These are phyloP conservation scores for Nannochloropsis granulata DNA, from an alignment of 108 stramenopile genomes.

Conservation along the genomic window DNA sequence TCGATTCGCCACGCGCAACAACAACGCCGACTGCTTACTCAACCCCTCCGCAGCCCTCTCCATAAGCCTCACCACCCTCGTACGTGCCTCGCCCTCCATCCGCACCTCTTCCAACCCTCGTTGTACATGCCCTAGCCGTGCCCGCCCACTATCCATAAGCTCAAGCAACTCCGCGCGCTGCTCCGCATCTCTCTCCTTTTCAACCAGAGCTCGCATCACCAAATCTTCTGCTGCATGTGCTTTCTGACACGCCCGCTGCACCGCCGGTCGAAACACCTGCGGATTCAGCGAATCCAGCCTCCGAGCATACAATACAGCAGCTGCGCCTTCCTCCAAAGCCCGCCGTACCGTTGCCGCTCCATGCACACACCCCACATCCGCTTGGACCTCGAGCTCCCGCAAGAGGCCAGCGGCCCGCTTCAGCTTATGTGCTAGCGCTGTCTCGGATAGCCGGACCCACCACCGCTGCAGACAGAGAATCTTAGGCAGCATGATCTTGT, in stretches of 20 bases:
- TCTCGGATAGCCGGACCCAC: slow-evolving; percentile 4
- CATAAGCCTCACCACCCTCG: neutral
- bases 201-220: neutral
- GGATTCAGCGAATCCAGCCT: neutral
- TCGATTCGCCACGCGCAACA: neutral
- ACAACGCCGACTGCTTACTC: neutral
- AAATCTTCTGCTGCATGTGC: neutral
- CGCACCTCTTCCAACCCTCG: neutral
- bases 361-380: neutral
- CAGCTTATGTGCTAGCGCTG: neutral
- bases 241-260: neutral
- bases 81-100: neutral
- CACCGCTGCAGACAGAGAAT: neutral
- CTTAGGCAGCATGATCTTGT: neutral
- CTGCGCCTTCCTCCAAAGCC: neutral
- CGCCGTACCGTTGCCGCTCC: neutral
- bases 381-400: neutral
- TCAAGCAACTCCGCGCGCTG: slow-evolving; percentile 1
- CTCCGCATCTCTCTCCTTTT: neutral
- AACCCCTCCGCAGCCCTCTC: neutral
- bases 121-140: neutral
- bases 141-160: neutral
- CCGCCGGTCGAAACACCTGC: neutral
- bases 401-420: neutral
- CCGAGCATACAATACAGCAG: neutral